A percentile compares a stretch with the other conserved stretches of the same genome.
phyloP scores from a whole-genome alignment of 768 basidiomycete species.

The Xerocomellus amylosporus region DNA sequence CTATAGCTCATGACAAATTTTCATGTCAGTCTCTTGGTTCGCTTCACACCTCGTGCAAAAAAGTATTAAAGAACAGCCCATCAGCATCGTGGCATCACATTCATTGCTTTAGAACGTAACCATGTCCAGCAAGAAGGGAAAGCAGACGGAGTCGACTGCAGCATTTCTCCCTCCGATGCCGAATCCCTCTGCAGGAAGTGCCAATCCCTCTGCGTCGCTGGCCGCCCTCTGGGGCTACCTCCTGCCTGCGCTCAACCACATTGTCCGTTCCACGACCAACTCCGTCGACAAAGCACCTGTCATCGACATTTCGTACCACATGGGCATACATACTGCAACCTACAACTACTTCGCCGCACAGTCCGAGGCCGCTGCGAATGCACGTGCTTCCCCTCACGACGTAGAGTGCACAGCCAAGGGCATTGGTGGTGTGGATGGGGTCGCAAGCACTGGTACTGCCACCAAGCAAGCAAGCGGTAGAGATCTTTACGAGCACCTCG shows the following conservation, averaged over 20 bases:
- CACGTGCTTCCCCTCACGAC: conserved; percentile 11
- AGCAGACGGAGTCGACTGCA: conserved; percentile 16
- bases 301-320: conserved; percentile 69
- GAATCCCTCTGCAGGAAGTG: conserved; percentile 59
- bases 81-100: too few relatives aligned
- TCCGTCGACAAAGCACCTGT: conserved; percentile 59
- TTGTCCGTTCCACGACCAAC: conserved; percentile 66
- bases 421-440: conserved; percentile 23
- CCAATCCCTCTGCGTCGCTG: conserved; percentile 71
- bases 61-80: too few relatives aligned
- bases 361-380: conserved; percentile 42
- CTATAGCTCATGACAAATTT: too few relatives aligned
- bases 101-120: too few relatives aligned
- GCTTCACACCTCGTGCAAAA: too few relatives aligned
- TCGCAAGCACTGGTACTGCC: conserved; percentile 5
- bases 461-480: conserved; percentile 45
- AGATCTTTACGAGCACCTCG: conserved; percentile 71
- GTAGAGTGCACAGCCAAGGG: neutral
- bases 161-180: conserved; percentile 38
- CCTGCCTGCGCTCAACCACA: conserved; percentile 72
- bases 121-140: conserved; percentile 19
- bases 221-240: conserved; percentile 73
- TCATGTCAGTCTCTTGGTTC: too few relatives aligned
- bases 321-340: conserved; percentile 79
- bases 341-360: conserved; percentile 77